These are phyloP conservation scores for Marvania coccoides DNA, from an alignment of 139 green algal species.

Conservation along the genomic window DNA sequence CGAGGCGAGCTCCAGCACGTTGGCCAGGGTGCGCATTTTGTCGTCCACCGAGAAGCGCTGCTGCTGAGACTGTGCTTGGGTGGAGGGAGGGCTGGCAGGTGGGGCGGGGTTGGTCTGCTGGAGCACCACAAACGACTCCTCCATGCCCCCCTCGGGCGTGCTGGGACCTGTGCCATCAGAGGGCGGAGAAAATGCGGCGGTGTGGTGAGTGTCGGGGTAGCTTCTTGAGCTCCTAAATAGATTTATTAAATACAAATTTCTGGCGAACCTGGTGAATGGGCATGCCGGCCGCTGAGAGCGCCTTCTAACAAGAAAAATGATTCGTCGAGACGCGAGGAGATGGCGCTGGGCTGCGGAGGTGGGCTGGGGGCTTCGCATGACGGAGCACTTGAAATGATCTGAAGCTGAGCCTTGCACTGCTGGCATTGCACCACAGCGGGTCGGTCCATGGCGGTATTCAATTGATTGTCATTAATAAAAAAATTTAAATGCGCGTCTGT, in stretches of 20 bases:
- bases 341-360: neutral
- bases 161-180: too few relatives aligned
- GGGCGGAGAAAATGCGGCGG: too few relatives aligned
- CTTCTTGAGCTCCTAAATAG: too few relatives aligned
- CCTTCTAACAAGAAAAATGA: conserved; percentile 63
- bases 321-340: conserved; percentile 34
- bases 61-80: neutral
- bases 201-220: too few relatives aligned
- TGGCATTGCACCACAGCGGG: conserved; percentile 25
- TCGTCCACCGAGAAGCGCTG: conserved; percentile 36
- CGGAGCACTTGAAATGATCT: conserved; percentile 11
- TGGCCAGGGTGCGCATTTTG: conserved; percentile 44
- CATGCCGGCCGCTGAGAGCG: neutral
- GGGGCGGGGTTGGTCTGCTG: neutral
- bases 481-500: too few relatives aligned
- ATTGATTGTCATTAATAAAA: too few relatives aligned
- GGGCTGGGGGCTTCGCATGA: neutral
- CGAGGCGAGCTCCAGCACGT: conserved; percentile 60
- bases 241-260: neutral
- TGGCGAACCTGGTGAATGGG: neutral
- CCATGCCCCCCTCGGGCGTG: conserved; percentile 22
- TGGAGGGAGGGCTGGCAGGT: conserved; percentile 1
- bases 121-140: conserved; percentile 70
- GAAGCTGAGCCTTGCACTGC: conserved; percentile 33
- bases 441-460: neutral